Conservation (phyloP, 495 filamentous ascomycete genomes). For the Halenospora varia region DNA sequence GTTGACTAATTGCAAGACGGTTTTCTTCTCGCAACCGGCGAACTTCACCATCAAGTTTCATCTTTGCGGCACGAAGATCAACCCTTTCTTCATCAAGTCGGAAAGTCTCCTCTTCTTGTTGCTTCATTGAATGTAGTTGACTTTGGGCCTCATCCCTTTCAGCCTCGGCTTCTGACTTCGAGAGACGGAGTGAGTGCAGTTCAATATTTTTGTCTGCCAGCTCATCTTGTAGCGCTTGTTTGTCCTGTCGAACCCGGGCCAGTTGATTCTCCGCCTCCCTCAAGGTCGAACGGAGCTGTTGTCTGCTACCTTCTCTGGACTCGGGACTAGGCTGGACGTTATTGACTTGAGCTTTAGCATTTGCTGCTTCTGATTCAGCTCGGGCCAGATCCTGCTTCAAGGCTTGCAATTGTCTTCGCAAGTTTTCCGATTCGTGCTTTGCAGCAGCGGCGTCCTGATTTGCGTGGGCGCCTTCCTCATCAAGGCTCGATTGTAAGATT, state of each 20-base stretch:
- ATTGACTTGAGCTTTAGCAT: slow-evolving; percentile 48
- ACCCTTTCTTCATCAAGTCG: slow-evolving; percentile 59
- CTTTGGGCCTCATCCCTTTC: slow-evolving; percentile 62
- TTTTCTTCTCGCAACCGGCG: slow-evolving; percentile 56
- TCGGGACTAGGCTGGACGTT: slow-evolving; percentile 53
- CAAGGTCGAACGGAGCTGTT: slow-evolving; percentile 31
- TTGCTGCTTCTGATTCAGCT: slow-evolving; percentile 41
- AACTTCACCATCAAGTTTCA: slow-evolving; percentile 56
- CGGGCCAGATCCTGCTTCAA: slow-evolving; percentile 38
- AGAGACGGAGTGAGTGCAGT: slow-evolving; percentile 49
- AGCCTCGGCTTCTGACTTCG: slow-evolving; percentile 49
- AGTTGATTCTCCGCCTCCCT: slow-evolving; percentile 40
- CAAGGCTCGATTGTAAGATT: slow-evolving; percentile 66
- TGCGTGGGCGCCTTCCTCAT: slow-evolving; percentile 68
- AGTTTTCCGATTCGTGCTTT: slow-evolving; percentile 43
- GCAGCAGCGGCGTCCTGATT: slow-evolving; percentile 47
- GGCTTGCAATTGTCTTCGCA: slow-evolving; percentile 45
- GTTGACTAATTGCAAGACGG: slow-evolving; percentile 42
- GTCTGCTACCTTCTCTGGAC: slow-evolving; percentile 28
- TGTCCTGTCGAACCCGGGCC: slow-evolving; percentile 46
- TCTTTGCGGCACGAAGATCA: slow-evolving; percentile 54
- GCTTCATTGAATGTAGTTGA: slow-evolving; percentile 47
- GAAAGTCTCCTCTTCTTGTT: slow-evolving; percentile 46
- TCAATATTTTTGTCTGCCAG: slow-evolving; percentile 57
- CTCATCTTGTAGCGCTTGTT: slow-evolving; percentile 59